Evolutionary conservation across 2,329 filamentous ascomycete species (phyloP).

Genomic region (Colletotrichum sp.): DNA sequence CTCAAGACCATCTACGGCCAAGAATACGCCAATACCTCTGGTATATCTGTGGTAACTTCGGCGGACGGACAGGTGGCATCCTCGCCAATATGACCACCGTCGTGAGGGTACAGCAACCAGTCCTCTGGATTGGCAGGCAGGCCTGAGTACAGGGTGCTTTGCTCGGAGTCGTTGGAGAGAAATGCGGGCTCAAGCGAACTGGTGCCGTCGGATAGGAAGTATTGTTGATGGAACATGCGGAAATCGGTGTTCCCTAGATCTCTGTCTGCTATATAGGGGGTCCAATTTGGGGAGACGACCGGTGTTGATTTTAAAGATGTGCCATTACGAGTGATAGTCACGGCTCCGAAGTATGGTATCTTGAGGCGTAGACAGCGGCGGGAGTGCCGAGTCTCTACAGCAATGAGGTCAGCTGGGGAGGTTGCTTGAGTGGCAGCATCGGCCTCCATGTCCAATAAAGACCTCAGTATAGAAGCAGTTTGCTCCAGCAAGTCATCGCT

Average conservation of each 20-base stretch:
- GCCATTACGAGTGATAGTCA: not conserved
- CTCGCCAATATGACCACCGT: not conserved
- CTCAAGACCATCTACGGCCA: not conserved
- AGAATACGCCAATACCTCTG: not conserved
- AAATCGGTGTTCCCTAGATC: not conserved
- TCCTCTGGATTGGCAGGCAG: not conserved
- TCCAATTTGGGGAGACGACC: not conserved
- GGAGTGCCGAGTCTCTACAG: not conserved
- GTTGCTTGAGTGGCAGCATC: not conserved
- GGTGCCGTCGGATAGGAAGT: not conserved
- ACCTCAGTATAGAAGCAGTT: conserved; percentile 31
- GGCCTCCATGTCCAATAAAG: conserved; percentile 19
- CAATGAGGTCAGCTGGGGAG: not conserved
- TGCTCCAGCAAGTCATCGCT: conserved; percentile 31
- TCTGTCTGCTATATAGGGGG: not conserved
- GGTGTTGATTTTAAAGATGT: not conserved
- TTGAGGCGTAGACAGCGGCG: not conserved
- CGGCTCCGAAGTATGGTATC: not conserved
- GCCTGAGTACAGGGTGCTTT: not conserved
- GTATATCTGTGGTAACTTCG: not conserved
- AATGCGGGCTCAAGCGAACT: not conserved
- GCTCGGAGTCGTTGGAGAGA: not conserved
- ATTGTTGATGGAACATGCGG: not conserved
- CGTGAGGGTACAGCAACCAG: not conserved
- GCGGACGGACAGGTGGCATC: not conserved